Percentiles rank a stretch among this genome's conserved stretches.
phyloP scores from a whole-genome alignment of 257 asterid genomes.

The Nicotiana paniculata region DNA sequence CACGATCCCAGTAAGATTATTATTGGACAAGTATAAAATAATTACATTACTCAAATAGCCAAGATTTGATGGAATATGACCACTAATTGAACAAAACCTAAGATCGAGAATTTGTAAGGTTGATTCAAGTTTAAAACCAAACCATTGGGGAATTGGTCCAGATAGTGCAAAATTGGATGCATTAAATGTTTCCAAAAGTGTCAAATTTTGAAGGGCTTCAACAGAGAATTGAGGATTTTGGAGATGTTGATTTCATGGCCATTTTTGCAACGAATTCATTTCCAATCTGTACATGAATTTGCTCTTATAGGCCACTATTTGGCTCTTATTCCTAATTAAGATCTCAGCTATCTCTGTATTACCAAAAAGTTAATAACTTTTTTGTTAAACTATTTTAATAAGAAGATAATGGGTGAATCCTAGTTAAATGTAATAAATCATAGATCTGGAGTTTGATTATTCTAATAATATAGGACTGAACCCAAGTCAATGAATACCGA shows the following conservation, averaged over 20 bases:
- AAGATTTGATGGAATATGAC: conserved; percentile 53
- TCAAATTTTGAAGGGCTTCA: conserved; percentile 67
- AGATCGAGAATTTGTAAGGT: conserved; percentile 76
- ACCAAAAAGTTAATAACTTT: too few relatives aligned
- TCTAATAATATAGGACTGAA: too few relatives aligned
- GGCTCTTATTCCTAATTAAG: conserved; percentile 83
- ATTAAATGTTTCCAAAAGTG: conserved; percentile 52
- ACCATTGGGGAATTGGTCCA: conserved; percentile 71
- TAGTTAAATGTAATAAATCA: too few relatives aligned
- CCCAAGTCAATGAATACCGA: too few relatives aligned
- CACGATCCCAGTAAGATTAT: conserved; percentile 50
- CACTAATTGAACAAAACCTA: conserved; percentile 57
- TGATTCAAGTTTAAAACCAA: conserved; percentile 46
- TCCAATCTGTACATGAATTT: conserved; percentile 69
- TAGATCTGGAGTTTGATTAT: too few relatives aligned
- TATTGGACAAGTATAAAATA: conserved; percentile 51
- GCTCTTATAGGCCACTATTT: conserved; percentile 77
- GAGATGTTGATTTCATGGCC: conserved; percentile 76
- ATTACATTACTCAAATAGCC: conserved; percentile 69
- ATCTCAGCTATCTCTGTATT: conserved; percentile 38
- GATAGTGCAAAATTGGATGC: conserved; percentile 67
- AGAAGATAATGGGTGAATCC: too few relatives aligned
- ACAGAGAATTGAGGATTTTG: conserved; percentile 70
- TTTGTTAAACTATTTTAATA: too few relatives aligned
- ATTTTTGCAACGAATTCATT: conserved; percentile 57